These are phyloP conservation scores for Fusarium torulosum DNA, from an alignment of 2,329 filamentous ascomycete genomes.

Conservation along the genomic window DNA sequence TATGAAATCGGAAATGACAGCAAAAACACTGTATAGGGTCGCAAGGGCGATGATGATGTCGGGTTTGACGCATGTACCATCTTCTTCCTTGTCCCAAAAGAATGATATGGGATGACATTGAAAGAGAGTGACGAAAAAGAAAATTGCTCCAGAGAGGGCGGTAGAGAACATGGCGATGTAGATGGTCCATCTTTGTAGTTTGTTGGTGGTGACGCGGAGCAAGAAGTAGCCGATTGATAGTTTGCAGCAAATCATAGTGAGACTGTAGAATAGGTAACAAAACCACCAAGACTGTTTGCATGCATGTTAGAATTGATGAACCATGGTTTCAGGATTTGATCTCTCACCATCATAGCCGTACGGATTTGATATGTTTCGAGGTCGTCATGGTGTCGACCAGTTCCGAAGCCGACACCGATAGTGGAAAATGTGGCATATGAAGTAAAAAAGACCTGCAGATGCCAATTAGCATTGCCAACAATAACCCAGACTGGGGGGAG, in stretches of 20 bases:
- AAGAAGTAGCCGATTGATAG: conserved; percentile 54
- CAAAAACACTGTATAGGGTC: conserved; percentile 61
- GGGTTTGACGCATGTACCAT: conserved; percentile 47
- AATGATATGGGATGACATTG: conserved; percentile 49
- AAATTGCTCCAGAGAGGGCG: conserved; percentile 46
- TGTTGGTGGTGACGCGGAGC: conserved; percentile 48
- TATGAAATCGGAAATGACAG: conserved; percentile 60
- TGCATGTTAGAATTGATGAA: conserved; percentile 1
- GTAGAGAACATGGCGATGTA: conserved; percentile 49
- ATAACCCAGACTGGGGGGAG: not conserved
- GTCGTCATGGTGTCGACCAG: conserved; percentile 52
- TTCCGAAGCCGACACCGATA: conserved; percentile 52
- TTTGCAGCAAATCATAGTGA: conserved; percentile 50
- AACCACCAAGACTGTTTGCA: conserved; percentile 47
- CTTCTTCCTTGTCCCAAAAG: conserved; percentile 48
- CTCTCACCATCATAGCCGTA: conserved; percentile 51
- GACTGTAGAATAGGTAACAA: conserved; percentile 48
- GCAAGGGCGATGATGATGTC: conserved; percentile 61
- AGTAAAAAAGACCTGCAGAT: conserved; percentile 47
- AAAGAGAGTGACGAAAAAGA: conserved; percentile 51
- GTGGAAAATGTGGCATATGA: conserved; percentile 31
- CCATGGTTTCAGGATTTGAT: not conserved
- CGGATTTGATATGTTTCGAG: conserved; percentile 41
- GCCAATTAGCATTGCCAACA: conserved; percentile 2
- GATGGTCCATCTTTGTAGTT: conserved; percentile 42